Conservation (phyloP, 2,329 filamentous ascomycete species). For the Diplodia corticola region DNA sequence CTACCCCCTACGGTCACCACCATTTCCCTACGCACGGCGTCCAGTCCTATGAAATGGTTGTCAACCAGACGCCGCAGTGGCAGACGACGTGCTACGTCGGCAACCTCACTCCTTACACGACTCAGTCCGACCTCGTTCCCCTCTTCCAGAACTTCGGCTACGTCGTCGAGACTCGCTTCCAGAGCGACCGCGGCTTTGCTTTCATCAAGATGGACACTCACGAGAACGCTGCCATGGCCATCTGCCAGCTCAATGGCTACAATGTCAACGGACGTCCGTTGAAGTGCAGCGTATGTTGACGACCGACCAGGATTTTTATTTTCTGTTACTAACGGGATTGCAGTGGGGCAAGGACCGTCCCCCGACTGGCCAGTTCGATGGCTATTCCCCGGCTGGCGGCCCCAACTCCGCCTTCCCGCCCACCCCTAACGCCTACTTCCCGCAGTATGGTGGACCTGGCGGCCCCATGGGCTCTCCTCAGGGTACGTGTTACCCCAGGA, state of each 20-base stretch:
- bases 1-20: constrained; percentile 93
- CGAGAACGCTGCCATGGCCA: constrained; percentile 97
- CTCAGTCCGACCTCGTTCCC: constrained; percentile 93
- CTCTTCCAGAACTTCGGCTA: constrained; percentile 98
- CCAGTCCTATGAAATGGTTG: constrained; percentile 96
- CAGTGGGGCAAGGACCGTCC: constrained; percentile 99
- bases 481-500: constrained; percentile 46
- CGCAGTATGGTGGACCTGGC: constrained; percentile 80
- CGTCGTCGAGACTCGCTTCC: constrained; percentile 95
- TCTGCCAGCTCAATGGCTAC: constrained; percentile 96
- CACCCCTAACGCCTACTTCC: constrained; percentile 81
- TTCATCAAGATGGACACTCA: constrained; percentile 99
- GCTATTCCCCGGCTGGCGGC: constrained; percentile 71
- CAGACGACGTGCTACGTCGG: constrained; percentile 98
- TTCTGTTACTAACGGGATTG: constrained; percentile 34
- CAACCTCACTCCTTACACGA: constrained; percentile 96
- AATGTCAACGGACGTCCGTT: constrained; percentile 95
- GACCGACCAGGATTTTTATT: constrained; percentile 23
- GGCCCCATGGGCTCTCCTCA: constrained; percentile 61
- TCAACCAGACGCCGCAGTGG: constrained; percentile 93
- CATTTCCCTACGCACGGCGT: constrained; percentile 97
- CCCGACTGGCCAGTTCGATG: constrained; percentile 78
- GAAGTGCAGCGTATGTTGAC: constrained; percentile 90
- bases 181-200: constrained; percentile 94
- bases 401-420: constrained; percentile 73